Base-by-base conservation (phyloP, 164 flowering plant species). In the Chimonanthus salicifolius region DNA sequence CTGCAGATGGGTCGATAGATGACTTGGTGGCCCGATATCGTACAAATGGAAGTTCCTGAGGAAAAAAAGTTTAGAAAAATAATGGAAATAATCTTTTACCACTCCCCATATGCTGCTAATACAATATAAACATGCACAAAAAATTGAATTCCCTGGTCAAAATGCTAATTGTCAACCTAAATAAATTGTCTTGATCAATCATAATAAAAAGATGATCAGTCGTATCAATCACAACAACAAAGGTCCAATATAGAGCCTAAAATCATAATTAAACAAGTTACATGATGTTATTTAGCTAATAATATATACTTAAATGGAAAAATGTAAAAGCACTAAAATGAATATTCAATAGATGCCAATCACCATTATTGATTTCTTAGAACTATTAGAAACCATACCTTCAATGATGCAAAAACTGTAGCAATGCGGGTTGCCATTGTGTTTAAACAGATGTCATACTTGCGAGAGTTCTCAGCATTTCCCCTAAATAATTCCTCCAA, bases 401-500 rank as follows among this genome's bases (percentile, higher is more conserved):
- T 84, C 69, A 96, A 69, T 45, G 99, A 96, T 74, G 99, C 99
- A 88, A 96, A 96, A 75, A 90, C 97, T 67, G 98, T 94, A 58
- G 97, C 92, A 75, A 94, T 82, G 48, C 98, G 96, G 7, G 82
- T 83, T 67, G 97, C 97, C 93, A 94, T 90, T 74, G 77, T 84
- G 79, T 88, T 86, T 84, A 96, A 79, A 70, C 94, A 92, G 7
- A 82, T 85, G 78, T 88, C 92, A 78, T 83, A 88, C 72, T 80
- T 85, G 43, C 85, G 87, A 78, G 90, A 74, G 73, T 84, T 84
- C 74, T 87, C 90, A 68, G 86, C 91, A 82, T 68, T 71, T 47
- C 91, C 96, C 60, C 94, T 95, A 86, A 81, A 91, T 48, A 96
- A 87, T 48, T 92, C 97, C 81, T 89, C 94, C 68, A 94, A 74